phyloP scores from a whole-genome alignment of 2,329 filamentous ascomycete species.

The Fusarium subglutinans region DNA sequence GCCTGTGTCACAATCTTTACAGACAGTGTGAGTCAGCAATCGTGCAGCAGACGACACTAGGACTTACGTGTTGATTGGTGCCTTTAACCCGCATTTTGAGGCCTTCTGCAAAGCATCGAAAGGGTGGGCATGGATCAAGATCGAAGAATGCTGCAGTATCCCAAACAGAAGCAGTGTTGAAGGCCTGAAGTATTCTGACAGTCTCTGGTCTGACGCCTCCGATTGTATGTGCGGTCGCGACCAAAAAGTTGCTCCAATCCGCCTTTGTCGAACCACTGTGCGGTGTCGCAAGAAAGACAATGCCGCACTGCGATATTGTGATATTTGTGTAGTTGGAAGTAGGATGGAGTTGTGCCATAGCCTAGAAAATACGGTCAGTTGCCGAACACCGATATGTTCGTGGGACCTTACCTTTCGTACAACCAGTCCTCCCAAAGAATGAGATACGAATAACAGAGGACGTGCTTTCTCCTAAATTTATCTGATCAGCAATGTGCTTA shows the following conservation, averaged over 20 bases:
- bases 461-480: not conserved
- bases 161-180: fast-evolving
- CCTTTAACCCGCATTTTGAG: fast-evolving
- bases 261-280: fast-evolving
- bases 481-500: not conserved
- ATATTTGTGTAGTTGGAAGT: fast-evolving
- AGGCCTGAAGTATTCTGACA: fast-evolving
- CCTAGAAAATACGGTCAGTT: not conserved
- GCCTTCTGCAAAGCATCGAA: not conserved
- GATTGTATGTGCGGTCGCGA: not conserved
- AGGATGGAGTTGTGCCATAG: fast-evolving
- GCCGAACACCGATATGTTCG: no score
- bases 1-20: fast-evolving
- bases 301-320: fast-evolving
- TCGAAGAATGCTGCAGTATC: not conserved
- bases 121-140: fast-evolving
- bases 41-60: no score
- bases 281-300: fast-evolving
- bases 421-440: not conserved
- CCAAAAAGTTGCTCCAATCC: fast-evolving
- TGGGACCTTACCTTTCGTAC: not conserved
- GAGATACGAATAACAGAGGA: fast-evolving
- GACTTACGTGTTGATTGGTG: not conserved
- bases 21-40: not conserved
- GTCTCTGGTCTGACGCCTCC: not conserved